Evolutionary conservation across 2,329 filamentous ascomycete genomes (phyloP), one percentile per base, ranked within the genome.

Genomic region (Stemphylium lycopersici): DNA sequence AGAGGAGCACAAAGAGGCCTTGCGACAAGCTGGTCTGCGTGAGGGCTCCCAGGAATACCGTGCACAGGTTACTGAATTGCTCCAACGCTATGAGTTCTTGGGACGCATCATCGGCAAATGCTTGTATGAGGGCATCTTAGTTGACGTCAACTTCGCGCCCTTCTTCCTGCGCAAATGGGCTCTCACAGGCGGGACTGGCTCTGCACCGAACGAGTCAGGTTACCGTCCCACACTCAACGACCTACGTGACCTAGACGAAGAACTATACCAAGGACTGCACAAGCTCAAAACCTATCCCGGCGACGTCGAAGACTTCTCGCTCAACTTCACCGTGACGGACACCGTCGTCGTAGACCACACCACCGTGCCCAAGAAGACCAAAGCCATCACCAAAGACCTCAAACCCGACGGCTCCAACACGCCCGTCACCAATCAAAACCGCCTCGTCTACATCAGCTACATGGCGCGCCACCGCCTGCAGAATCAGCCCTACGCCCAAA

Each of bases 101-200:
- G 95, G 95, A 1, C 89, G 95, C 3, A 85, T 99, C 24, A 88
- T 99, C 22, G 95, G 95, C 10, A 99, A 99, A 73, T 99, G 95
- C 76, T 81, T 99, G 68, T 99, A 99, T 70, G 95, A 99, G 77
- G 93, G 93, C 0, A 98, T 99, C 39, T 82, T 99, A 3, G 88
- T 98, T 41, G 93, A 99, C 74, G 88, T 97, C 55, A 87, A 87
- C 45, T 99, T 99, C 79, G 93, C 93, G 1, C 88, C 90, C 0
- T 99, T 99, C 79, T 99, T 99, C 77, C 83, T 99, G 6, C 84
- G 96, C 55, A 97, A 98, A 73, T 99, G 95, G 95, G 87, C 92
- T 2, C 83, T 93, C 48, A 87, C 89, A 10, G 88, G 89, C 13
- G 87, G 85, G 4, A 77, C 78, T 20, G 82, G 83, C 13, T 81